Percentiles rank a stretch among this genome's conserved stretches.
phyloP scores from a whole-genome alignment of 345 rosid species.

The Corchorus olitorius region DNA sequence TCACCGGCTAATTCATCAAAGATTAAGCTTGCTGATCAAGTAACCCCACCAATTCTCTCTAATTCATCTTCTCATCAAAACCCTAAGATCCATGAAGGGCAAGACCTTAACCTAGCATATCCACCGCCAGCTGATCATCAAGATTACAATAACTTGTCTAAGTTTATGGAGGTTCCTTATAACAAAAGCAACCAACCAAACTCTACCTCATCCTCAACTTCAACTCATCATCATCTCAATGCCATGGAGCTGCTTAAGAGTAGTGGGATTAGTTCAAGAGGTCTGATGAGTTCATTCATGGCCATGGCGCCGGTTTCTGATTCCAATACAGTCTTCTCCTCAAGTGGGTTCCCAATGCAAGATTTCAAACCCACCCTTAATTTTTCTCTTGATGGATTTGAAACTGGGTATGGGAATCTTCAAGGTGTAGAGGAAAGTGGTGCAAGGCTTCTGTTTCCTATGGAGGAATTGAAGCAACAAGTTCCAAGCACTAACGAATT shows the following conservation, averaged over 20 bases:
- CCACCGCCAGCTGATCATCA: constrained; percentile 11
- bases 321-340: constrained; percentile 23
- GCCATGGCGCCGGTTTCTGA: constrained; percentile 27
- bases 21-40: constrained; percentile 26
- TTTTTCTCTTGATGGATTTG: constrained; percentile 42
- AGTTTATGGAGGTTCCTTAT: constrained; percentile 13
- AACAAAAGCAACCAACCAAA: constrained; percentile 25
- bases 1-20: constrained; percentile 28
- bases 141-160: constrained; percentile 4
- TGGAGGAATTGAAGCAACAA: constrained; percentile 34
- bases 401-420: constrained; percentile 28
- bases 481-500: constrained; percentile 28
- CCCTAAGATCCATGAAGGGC: constrained; percentile 43
- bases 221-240: constrained; percentile 22
- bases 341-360: constrained; percentile 38
- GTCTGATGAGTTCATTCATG: constrained; percentile 32
- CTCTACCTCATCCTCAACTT: constrained; percentile 20
- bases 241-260: constrained; percentile 34
- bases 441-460: constrained; percentile 48
- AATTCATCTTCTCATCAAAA: constrained; percentile 38
- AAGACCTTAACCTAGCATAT: constrained; percentile 45
- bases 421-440: constrained; percentile 36
- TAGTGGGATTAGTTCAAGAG: constrained; percentile 28
- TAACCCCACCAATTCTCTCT: constrained; percentile 16
- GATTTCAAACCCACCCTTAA: constrained; percentile 45